phyloP scores from a whole-genome alignment of 805 yeast genomes.

The Candida sanyiensis region DNA sequence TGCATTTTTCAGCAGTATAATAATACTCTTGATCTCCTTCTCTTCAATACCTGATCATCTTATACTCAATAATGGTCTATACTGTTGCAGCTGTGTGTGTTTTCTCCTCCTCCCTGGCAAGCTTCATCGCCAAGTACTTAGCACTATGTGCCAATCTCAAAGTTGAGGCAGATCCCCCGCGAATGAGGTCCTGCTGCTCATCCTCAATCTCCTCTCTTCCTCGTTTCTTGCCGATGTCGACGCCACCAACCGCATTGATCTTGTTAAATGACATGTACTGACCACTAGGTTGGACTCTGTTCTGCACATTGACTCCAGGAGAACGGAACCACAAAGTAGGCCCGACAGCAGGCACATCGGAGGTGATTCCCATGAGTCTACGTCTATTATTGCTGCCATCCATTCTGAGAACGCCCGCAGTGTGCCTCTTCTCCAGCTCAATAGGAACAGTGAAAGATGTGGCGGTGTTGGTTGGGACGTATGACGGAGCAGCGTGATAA shows the following conservation, averaged over 20 bases:
- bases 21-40: too few relatives aligned
- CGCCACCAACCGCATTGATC: constrained; percentile 13
- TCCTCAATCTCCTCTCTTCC: constrained; percentile 11
- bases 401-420: constrained; percentile 26
- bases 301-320: constrained; percentile 48
- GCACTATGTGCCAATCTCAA: constrained; percentile 65
- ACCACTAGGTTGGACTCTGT: constrained; percentile 29
- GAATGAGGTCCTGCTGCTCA: constrained; percentile 15
- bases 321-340: constrained; percentile 64
- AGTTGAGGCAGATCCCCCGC: constrained; percentile 25
- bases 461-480: constrained; percentile 21
- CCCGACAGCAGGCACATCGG: constrained; percentile 22
- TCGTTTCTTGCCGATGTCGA: constrained; percentile 13
- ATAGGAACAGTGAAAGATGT: constrained; percentile 33
- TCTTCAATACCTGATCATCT: too few relatives aligned
- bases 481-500: constrained; percentile 25
- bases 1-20: too few relatives aligned
- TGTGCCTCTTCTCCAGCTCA: constrained; percentile 10
- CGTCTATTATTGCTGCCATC: constrained; percentile 30
- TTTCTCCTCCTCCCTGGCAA: too few relatives aligned
- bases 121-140: constrained; percentile 60
- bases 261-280: constrained; percentile 13
- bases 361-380: constrained; percentile 19
- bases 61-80: too few relatives aligned
- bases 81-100: too few relatives aligned